Percentiles rank a stretch among this genome's conserved stretches.
phyloP scores from a whole-genome alignment of 2,329 filamentous ascomycete species.

The Saccharata proteae region DNA sequence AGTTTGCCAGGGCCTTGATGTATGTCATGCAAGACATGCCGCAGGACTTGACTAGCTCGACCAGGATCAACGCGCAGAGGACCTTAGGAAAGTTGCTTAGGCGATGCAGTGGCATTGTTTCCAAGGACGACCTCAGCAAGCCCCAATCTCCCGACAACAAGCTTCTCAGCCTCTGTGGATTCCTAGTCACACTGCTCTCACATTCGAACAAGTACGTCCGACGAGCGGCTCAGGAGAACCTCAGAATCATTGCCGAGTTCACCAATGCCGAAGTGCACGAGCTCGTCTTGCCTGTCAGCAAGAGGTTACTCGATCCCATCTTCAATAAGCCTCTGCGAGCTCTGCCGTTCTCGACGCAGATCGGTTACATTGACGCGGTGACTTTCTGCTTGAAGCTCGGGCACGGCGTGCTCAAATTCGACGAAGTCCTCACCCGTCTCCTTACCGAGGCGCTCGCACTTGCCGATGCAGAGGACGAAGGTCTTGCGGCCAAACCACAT shows the following conservation, averaged over 20 bases:
- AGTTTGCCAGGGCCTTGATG: slow-evolving; percentile 82
- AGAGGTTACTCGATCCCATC: slow-evolving; percentile 78
- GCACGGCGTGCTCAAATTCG: slow-evolving; percentile 79
- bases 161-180: slow-evolving; percentile 65
- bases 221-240: slow-evolving; percentile 68
- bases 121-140: slow-evolving; percentile 65
- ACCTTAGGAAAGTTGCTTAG: slow-evolving; percentile 70
- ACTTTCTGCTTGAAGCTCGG: slow-evolving; percentile 89
- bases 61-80: slow-evolving; percentile 67
- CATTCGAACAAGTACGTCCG: slow-evolving; percentile 96
- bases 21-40: slow-evolving; percentile 99
- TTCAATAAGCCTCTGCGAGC: slow-evolving; percentile 91
- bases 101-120: slow-evolving; percentile 65
- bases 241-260: slow-evolving; percentile 70
- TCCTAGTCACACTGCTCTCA: slow-evolving; percentile 76
- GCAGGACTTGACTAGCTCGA: slow-evolving; percentile 81
- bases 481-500: slow-evolving; percentile 71
- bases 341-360: slow-evolving; percentile 86
- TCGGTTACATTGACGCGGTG: slow-evolving; percentile 95
- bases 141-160: slow-evolving; percentile 41
- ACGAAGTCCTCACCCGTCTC: slow-evolving; percentile 79
- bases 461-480: slow-evolving; percentile 89
- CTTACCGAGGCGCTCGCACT: slow-evolving; percentile 88
- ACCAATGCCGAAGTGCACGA: slow-evolving; percentile 73
- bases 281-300: slow-evolving; percentile 78